Percentiles rank a stretch among this genome's conserved stretches.
Evolutionary conservation across 73 alveolate genomes (phyloP).

Genomic region (Paramecium tetraurelia): DNA sequence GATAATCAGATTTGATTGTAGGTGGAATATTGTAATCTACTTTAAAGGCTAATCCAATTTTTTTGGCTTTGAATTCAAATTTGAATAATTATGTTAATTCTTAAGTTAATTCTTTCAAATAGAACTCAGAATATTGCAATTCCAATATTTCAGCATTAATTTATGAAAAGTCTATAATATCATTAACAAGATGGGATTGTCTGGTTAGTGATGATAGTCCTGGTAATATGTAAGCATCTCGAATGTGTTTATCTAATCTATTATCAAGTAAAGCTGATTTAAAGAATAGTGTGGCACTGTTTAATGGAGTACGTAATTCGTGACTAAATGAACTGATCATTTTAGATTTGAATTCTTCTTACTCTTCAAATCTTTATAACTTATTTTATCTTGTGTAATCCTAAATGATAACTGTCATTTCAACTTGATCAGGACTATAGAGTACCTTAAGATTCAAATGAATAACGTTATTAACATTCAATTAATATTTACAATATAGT

Average conservation of each 20-base stretch:
- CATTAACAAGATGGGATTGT: conserved; percentile 34
- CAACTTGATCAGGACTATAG: neutral
- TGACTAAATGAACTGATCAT: conserved; percentile 60
- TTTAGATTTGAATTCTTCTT: conserved; percentile 55
- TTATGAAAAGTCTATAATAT: conserved; percentile 57
- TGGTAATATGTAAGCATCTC: conserved; percentile 41
- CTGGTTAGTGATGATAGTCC: conserved; percentile 23
- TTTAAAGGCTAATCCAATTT: conserved; percentile 27
- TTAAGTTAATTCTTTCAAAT: neutral
- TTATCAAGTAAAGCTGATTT: conserved; percentile 57
- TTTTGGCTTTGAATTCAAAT: conserved; percentile 7
- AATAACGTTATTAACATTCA: neutral
- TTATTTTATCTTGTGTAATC: conserved; percentile 48
- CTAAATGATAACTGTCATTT: conserved; percentile 37
- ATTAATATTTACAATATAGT: neutral
- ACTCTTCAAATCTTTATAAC: conserved; percentile 45
- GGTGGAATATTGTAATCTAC: neutral
- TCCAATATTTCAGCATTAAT: conserved; percentile 36
- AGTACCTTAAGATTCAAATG: neutral
- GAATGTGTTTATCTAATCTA: neutral
- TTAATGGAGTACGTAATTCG: conserved; percentile 58
- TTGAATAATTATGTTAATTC: conserved; percentile 22
- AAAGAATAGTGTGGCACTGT: conserved; percentile 39
- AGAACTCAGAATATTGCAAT: neutral
- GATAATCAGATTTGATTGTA: neutral